Evolutionary conservation across 148 eudicot genomes (phyloP).

Genomic region (Rhododendron henanense): DNA sequence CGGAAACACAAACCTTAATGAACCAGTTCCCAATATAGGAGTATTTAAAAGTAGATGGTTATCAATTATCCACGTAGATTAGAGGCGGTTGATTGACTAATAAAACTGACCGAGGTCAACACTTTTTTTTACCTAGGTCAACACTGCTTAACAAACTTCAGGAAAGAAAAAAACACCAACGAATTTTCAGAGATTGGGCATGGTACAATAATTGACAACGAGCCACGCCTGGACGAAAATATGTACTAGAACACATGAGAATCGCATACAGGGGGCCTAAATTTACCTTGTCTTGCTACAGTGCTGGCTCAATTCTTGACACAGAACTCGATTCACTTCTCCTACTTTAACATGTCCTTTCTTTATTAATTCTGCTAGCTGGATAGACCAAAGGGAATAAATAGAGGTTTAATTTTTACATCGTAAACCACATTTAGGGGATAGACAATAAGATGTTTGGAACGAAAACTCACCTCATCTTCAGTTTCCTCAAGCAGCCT

Average conservation of each 20-base stretch:
- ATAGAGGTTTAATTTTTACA: background rate
- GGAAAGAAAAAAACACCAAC: background rate
- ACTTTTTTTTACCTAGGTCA: background rate
- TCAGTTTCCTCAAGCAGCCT: slow-evolving; percentile 97
- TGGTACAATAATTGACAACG: background rate
- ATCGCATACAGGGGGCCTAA: background rate
- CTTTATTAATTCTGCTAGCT: slow-evolving; percentile 79
- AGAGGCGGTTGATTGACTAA: background rate
- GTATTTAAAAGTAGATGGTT: background rate
- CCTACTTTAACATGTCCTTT: slow-evolving; percentile 73
- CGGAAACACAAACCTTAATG: background rate
- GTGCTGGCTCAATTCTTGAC: slow-evolving; percentile 73
- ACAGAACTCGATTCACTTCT: slow-evolving; percentile 70
- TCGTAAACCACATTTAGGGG: background rate
- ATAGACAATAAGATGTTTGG: slow-evolving; percentile 4
- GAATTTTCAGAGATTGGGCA: background rate
- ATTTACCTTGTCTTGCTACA: slow-evolving; percentile 64
- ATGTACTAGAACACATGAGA: background rate
- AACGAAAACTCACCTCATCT: slow-evolving; percentile 63
- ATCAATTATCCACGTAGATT: background rate
- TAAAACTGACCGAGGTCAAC: background rate
- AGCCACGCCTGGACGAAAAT: background rate
- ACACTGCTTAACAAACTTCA: background rate
- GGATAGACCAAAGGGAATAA: slow-evolving; percentile 18
- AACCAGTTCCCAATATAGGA: background rate